Conservation (phyloP, 768 basidiomycete genomes). For the Xerocomellus amylosporus region DNA sequence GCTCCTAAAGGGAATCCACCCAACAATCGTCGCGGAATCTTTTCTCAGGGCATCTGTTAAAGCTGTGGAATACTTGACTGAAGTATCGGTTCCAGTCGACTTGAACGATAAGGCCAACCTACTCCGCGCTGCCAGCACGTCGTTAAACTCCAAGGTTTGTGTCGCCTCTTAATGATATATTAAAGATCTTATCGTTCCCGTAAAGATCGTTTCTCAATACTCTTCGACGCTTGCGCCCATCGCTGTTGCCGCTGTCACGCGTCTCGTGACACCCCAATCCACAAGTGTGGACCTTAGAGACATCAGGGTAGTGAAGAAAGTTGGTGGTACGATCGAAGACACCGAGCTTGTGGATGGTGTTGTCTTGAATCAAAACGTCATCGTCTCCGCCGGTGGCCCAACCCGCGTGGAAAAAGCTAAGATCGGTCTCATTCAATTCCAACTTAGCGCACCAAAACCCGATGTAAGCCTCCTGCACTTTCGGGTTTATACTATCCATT, state of each 20-base stretch:
- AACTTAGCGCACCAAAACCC: conserved; percentile 95
- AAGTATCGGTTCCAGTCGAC: conserved; percentile 90
- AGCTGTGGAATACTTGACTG: conserved; percentile 90
- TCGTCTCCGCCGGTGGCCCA: conserved; percentile 87
- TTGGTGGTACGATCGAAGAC: conserved; percentile 98
- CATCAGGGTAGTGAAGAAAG: conserved; percentile 95
- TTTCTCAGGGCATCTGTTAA: conserved; percentile 92
- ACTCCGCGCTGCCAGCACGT: conserved; percentile 90
- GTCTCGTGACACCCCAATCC: conserved; percentile 83
- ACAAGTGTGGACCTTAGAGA: conserved; percentile 96
- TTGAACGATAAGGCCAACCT: conserved; percentile 82
- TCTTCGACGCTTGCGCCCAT: conserved; percentile 98
- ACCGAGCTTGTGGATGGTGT: conserved; percentile 96
- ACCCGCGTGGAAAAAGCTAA: conserved; percentile 97
- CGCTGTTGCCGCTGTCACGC: conserved; percentile 93
- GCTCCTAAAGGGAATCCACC: conserved; percentile 95
- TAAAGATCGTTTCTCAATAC: conserved; percentile 97
- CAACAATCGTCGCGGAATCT: conserved; percentile 93
- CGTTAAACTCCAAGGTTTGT: conserved; percentile 89
- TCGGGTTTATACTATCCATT: neutral
- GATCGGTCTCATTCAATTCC: conserved; percentile 98
- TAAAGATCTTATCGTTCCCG: conserved; percentile 7
- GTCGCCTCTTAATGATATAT: neutral
- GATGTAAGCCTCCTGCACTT: conserved; percentile 58
- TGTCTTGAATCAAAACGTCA: conserved; percentile 95